Percentiles rank a stretch among this genome's conserved stretches.
Evolutionary conservation across 352 stramenopile genomes (phyloP).

Genomic region (Halophytophthora batemanensis): DNA sequence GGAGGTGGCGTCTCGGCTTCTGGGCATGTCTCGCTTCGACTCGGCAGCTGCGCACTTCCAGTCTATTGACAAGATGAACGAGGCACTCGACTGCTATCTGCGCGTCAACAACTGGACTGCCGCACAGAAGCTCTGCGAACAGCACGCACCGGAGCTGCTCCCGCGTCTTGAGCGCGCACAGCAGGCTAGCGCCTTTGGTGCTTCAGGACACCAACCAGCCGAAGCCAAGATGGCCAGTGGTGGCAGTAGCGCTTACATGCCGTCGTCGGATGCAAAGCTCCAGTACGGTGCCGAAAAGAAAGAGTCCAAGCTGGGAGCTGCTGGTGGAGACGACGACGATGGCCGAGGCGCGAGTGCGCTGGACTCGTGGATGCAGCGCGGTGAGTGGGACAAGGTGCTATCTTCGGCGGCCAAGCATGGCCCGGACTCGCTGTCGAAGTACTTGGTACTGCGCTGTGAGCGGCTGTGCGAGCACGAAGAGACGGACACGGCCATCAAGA

Average conservation of each 20-base stretch:
- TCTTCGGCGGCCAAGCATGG: slow-evolving; percentile 80
- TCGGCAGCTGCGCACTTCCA: slow-evolving; percentile 86
- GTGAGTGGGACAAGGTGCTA: slow-evolving; percentile 93
- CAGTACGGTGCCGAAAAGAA: slow-evolving; percentile 41
- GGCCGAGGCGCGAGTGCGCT: slow-evolving; percentile 60
- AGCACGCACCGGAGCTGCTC: slow-evolving; percentile 75
- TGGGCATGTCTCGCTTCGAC: slow-evolving; percentile 83
- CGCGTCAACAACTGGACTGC: slow-evolving; percentile 73
- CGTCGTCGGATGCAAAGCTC: slow-evolving; percentile 51
- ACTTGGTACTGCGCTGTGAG: slow-evolving; percentile 73
- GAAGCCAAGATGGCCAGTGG: slow-evolving; percentile 44
- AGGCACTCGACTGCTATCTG: slow-evolving; percentile 88
- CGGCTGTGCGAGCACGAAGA: slow-evolving; percentile 76
- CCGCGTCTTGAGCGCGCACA: slow-evolving; percentile 79
- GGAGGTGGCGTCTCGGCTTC: slow-evolving; percentile 82
- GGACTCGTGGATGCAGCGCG: slow-evolving; percentile 90
- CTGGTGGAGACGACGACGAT: slow-evolving; percentile 37
- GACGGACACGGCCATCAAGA: slow-evolving; percentile 71
- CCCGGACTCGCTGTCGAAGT: slow-evolving; percentile 76
- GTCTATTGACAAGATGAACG: slow-evolving; percentile 89
- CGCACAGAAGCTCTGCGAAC: slow-evolving; percentile 75
- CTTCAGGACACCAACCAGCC: slow-evolving; percentile 31
- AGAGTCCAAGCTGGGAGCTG: slow-evolving; percentile 43
- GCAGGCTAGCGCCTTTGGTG: slow-evolving; percentile 76
- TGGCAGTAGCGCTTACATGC: slow-evolving; percentile 51